These are phyloP conservation scores for Suillus brevipes DNA, from an alignment of 768 basidiomycete genomes.

Conservation along the genomic window DNA sequence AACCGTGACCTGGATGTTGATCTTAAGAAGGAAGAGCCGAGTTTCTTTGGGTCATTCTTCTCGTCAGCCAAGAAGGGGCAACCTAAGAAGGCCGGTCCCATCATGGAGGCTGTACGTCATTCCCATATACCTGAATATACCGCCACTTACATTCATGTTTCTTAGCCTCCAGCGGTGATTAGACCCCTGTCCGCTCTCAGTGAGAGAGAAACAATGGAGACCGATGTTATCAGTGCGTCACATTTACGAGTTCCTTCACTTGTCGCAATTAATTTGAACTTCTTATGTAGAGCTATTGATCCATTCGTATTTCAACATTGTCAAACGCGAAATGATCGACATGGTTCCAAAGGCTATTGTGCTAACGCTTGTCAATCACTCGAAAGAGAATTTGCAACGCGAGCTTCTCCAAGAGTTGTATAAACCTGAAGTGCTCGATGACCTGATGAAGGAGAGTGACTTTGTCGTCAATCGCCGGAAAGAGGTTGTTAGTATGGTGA, in stretches of 20 bases:
- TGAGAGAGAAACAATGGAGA: conserved; percentile 97
- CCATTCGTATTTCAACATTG: conserved; percentile 95
- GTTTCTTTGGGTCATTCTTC: conserved; percentile 97
- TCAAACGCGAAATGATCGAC: conserved; percentile 99
- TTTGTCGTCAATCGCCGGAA: conserved; percentile 86
- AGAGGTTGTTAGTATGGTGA: conserved; percentile 91
- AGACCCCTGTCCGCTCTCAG: conserved; percentile 88
- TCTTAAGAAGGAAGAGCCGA: conserved; percentile 80
- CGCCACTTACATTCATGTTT: background rate
- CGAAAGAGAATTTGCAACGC: conserved; percentile 93
- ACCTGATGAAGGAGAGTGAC: conserved; percentile 93
- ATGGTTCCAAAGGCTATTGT: conserved; percentile 98
- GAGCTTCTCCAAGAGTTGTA: conserved; percentile 95
- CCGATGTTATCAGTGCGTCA: conserved; percentile 95
- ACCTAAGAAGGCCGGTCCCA: conserved; percentile 59
- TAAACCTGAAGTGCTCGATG: conserved; percentile 94
- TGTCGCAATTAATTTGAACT: conserved; percentile 8
- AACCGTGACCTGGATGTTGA: conserved; percentile 94
- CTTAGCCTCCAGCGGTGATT: conserved; percentile 80
- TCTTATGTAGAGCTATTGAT: conserved; percentile 79
- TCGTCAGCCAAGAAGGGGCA: conserved; percentile 60
- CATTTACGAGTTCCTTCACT: background rate
- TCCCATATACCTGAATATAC: background rate
- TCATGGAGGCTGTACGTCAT: conserved; percentile 56
- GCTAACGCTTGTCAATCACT: conserved; percentile 85